Percentiles rank a stretch among this genome's conserved stretches.
These are phyloP conservation scores for Cudoniella acicularis DNA, from an alignment of 495 filamentous ascomycete genomes.

Conservation along the genomic window DNA sequence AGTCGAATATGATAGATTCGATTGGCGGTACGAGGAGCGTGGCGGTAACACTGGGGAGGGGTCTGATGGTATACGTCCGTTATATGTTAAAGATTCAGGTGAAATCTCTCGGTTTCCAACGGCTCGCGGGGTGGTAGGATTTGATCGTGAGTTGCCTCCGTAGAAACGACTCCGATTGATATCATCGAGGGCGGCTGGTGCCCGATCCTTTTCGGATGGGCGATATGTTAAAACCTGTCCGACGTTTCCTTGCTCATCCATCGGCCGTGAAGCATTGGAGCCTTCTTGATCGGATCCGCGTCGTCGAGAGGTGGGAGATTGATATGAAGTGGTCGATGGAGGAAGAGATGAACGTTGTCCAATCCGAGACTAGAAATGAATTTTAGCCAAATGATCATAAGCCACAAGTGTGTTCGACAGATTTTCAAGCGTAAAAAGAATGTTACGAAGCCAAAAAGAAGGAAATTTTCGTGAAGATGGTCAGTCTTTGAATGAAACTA, in stretches of 20 bases:
- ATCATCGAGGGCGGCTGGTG: conserved; percentile 45
- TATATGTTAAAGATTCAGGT: conserved; percentile 38
- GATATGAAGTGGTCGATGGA: conserved; percentile 10
- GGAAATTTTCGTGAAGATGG: conserved; percentile 5
- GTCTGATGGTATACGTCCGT: conserved; percentile 37
- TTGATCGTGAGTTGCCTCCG: conserved; percentile 35
- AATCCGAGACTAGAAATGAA: conserved; percentile 22
- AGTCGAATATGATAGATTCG: conserved; percentile 52
- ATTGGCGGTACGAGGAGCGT: conserved; percentile 31
- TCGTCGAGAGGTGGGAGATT: conserved; percentile 11
- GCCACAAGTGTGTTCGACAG: too few species aligned
- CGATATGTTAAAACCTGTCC: conserved; percentile 34
- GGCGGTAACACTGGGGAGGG: conserved; percentile 6
- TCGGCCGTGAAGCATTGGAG: conserved; percentile 6
- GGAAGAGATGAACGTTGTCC: conserved; percentile 24
- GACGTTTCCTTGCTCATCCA: conserved; percentile 18
- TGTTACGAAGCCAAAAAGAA: background rate
- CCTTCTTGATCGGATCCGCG: conserved; percentile 23
- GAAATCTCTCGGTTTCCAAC: conserved; percentile 42
- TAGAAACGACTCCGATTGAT: conserved; percentile 38
- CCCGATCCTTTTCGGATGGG: conserved; percentile 34
- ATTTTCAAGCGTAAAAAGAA: background rate
- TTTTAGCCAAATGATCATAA: conserved; percentile 10
- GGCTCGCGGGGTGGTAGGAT: conserved; percentile 41
- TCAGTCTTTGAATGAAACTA: background rate